Conservation (phyloP, 805 yeast genomes). For the Myxozyma melibiosi region DNA sequence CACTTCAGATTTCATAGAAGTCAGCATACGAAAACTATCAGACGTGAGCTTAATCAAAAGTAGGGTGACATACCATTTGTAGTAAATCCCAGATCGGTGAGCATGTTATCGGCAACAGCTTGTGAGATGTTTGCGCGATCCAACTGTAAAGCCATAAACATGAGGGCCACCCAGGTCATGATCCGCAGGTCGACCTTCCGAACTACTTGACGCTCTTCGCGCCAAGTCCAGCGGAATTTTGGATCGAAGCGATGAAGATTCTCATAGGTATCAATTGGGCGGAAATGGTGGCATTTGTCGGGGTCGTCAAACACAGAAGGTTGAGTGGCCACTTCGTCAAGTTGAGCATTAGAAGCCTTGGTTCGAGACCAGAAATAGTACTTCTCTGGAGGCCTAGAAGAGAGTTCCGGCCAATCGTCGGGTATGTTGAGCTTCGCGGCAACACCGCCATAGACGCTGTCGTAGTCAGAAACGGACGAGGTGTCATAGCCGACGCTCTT, state of each 20-base stretch:
- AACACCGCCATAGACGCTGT: conserved; percentile 10
- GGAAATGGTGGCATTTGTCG: conserved; percentile 15
- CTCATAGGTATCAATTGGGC: conserved; percentile 29
- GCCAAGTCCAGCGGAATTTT: conserved; percentile 55
- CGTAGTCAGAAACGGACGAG: conserved; percentile 7
- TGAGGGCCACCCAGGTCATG: conserved; percentile 54
- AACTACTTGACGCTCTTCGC: conserved; percentile 53
- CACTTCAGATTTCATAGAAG: background rate
- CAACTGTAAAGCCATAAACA: conserved; percentile 59
- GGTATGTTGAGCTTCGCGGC: conserved; percentile 21
- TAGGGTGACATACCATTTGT: conserved; percentile 49
- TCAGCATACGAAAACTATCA: no score
- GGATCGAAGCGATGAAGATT: conserved; percentile 56
- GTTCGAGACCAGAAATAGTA: conserved; percentile 24
- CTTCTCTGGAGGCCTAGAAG: conserved; percentile 12
- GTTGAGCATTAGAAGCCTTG: conserved; percentile 3
- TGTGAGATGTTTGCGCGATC: conserved; percentile 60
- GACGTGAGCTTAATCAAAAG: no score
- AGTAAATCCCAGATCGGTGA: conserved; percentile 53
- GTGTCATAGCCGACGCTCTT: background rate
- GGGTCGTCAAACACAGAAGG: conserved; percentile 35
- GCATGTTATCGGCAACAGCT: conserved; percentile 57
- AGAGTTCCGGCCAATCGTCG: conserved; percentile 26
- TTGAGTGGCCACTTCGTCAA: conserved; percentile 26
- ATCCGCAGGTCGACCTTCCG: conserved; percentile 59